phyloP scores from a whole-genome alignment of 345 rosid genomes.

The Hirschfeldia incana region DNA sequence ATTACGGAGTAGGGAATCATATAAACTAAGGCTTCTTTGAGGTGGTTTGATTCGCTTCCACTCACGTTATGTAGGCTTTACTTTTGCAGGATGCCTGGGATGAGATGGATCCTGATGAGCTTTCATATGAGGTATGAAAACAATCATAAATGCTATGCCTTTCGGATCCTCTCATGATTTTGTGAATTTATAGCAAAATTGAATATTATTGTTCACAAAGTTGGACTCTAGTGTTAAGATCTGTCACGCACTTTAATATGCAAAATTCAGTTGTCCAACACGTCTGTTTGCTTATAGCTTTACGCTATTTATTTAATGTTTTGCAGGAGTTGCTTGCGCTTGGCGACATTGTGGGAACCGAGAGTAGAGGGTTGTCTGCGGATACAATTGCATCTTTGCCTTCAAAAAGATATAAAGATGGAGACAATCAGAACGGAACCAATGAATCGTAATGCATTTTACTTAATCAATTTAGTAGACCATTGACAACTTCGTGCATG shows the following conservation, averaged over 20 bases:
- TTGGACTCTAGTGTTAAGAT: slow-evolving; percentile 2
- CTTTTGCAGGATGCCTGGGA: slow-evolving; percentile 80
- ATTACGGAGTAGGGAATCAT: neutral
- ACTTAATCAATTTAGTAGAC: slow-evolving; percentile 1
- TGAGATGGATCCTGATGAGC: slow-evolving; percentile 91
- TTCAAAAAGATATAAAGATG: slow-evolving; percentile 64
- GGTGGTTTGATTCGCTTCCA: slow-evolving; percentile 19
- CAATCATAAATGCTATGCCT: neutral
- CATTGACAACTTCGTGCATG: neutral
- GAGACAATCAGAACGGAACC: slow-evolving; percentile 75
- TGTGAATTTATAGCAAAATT: neutral
- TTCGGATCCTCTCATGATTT: neutral
- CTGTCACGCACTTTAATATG: neutral
- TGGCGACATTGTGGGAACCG: slow-evolving; percentile 86
- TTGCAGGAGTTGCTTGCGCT: slow-evolving; percentile 88
- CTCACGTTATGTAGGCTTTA: neutral
- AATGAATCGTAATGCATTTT: slow-evolving; percentile 73
- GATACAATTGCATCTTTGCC: slow-evolving; percentile 80
- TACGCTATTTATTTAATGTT: neutral
- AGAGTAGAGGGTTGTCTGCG: slow-evolving; percentile 90
- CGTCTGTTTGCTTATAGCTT: neutral
- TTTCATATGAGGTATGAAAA: slow-evolving; percentile 76
- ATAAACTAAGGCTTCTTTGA: slow-evolving; percentile 6
- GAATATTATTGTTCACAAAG: neutral
- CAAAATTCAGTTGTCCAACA: neutral